Percentiles rank a stretch among this genome's conserved stretches.
phyloP scores from a whole-genome alignment of 371 early-diverging fungal species.

The Mortierella sp. region DNA sequence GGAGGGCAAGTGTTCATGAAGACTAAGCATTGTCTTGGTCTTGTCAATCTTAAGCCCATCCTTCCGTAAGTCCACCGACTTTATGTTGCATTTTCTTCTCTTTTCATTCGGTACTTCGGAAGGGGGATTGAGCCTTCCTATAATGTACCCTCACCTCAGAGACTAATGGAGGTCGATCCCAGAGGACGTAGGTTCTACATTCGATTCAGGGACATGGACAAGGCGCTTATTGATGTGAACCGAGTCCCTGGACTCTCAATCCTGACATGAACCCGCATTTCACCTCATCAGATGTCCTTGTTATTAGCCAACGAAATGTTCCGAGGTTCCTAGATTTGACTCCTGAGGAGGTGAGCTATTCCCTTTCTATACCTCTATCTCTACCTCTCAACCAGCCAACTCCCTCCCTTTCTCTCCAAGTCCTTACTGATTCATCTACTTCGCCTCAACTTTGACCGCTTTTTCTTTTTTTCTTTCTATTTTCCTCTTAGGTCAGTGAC shows the following conservation, averaged over 20 bases:
- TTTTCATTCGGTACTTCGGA: too few relatives aligned
- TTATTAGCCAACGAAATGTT: conserved; percentile 75
- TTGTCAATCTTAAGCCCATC: conserved; percentile 93
- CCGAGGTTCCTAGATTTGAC: conserved; percentile 79
- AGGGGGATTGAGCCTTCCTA: too few relatives aligned
- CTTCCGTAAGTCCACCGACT: conserved; percentile 76
- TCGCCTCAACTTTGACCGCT: too few relatives aligned
- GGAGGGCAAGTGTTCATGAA: conserved; percentile 78
- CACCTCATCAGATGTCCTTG: conserved; percentile 80
- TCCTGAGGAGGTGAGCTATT: conserved; percentile 71
- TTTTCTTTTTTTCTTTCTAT: background rate
- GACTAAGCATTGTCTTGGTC: conserved; percentile 74
- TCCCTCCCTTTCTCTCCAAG: background rate
- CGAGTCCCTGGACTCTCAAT: too few relatives aligned
- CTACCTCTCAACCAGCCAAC: background rate
- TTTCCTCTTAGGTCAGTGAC: conserved; percentile 66
- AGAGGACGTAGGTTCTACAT: background rate
- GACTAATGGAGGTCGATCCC: background rate
- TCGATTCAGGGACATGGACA: background rate
- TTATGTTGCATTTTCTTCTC: too few relatives aligned
- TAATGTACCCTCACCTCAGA: too few relatives aligned
- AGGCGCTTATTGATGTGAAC: conserved; percentile 1
- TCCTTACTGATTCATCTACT: too few relatives aligned
- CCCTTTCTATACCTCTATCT: background rate
- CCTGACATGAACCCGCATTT: background rate